A percentile compares a stretch with the other conserved stretches of the same genome.
Conservation (phyloP, 306 rosid genomes). For the Cucurbita maxima region DNA sequence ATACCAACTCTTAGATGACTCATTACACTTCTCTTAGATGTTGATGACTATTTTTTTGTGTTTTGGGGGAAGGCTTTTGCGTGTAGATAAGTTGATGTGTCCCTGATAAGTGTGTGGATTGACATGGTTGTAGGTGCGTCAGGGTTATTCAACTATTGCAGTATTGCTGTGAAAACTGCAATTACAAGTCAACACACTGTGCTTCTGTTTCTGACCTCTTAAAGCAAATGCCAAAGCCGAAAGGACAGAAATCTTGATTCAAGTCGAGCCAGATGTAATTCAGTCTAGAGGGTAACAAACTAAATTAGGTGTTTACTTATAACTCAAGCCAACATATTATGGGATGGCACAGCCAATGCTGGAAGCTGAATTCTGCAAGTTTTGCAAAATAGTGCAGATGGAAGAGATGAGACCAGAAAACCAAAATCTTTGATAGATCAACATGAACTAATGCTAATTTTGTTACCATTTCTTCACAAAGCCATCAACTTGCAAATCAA, state of each 20-base stretch:
- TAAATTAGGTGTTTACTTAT: neutral
- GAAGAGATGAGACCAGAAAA: neutral
- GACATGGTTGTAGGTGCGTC: slow-evolving; percentile 36
- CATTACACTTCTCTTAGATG: neutral
- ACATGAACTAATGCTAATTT: neutral
- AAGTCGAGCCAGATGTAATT: neutral
- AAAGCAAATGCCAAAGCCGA: slow-evolving; percentile 45
- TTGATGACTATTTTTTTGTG: neutral
- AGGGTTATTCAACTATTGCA: slow-evolving; percentile 55
- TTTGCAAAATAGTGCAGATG: neutral
- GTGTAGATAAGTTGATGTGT: neutral
- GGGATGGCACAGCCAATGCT: no score
- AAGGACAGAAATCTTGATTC: neutral
- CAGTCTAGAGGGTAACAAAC: neutral
- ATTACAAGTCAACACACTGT: slow-evolving; percentile 71
- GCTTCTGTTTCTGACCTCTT: slow-evolving; percentile 76
- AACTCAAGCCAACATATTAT: neutral
- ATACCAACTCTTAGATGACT: neutral
- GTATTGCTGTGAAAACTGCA: slow-evolving; percentile 57
- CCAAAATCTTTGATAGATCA: neutral
- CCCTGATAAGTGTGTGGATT: neutral
- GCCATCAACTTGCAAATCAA: neutral
- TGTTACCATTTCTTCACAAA: neutral
- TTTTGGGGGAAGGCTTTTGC: neutral
- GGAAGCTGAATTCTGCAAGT: neutral